Conservation (phyloP, 768 basidiomycete species). For the Solioccasus polychromus region DNA sequence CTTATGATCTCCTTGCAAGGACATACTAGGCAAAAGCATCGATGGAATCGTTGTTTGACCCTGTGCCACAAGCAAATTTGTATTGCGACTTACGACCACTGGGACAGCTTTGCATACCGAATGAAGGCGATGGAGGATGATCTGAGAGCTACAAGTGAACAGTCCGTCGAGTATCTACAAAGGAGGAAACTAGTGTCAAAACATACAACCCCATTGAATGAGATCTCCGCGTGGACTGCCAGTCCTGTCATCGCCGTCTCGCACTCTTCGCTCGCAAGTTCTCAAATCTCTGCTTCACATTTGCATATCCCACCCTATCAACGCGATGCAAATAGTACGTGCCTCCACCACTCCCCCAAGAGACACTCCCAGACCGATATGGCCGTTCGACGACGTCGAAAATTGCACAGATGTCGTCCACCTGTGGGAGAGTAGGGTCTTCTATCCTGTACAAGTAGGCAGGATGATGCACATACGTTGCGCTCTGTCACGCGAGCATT, state of each 20-base stretch:
- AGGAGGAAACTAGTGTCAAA: no score
- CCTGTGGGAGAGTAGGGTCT: constrained; percentile 34
- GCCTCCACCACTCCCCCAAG: constrained; percentile 74
- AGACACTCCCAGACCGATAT: constrained; percentile 74
- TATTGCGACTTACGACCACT: no score
- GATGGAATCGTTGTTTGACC: no score
- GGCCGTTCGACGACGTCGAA: constrained; percentile 69
- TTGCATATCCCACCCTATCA: constrained; percentile 67
- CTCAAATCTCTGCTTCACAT: constrained; percentile 56
- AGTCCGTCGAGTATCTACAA: no score
- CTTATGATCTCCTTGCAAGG: no score
- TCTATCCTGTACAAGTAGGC: neutral
- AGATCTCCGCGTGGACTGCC: no score
- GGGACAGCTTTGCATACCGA: no score
- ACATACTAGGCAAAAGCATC: no score
- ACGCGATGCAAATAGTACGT: constrained; percentile 76
- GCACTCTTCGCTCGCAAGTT: constrained; percentile 36
- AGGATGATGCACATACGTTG: constrained; percentile 51
- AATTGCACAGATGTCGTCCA: constrained; percentile 78
- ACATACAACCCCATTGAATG: no score
- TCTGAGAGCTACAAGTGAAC: no score
- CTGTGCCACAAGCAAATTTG: no score
- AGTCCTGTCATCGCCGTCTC: constrained; percentile 27
- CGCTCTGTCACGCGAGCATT: constrained; percentile 79
- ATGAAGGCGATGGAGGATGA: no score